Base-by-base conservation (phyloP, 78 protist genomes). In the Tieghemostelium lacteum region DNA sequence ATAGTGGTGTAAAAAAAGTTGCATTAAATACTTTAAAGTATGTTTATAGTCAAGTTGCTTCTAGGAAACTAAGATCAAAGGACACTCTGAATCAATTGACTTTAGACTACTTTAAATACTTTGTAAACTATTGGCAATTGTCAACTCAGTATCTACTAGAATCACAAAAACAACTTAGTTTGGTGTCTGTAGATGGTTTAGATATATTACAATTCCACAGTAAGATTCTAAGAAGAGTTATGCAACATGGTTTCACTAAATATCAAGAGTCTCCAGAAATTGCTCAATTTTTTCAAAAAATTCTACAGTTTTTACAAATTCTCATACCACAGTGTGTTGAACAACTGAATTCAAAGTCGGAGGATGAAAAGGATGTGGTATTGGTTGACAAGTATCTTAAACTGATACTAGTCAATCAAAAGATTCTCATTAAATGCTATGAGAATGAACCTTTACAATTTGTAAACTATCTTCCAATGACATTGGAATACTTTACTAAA, bases 21-120 rank as follows among this genome's bases (percentile, higher is more conserved):
- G 26, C 91, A 28, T n/a, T 83, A 6, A 55, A n/a, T 34, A 45
- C 78, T 14, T 69, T 83, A 6, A 83, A 83, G 42, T 29, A 29
- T 40, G 72, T 83, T 28, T 29, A 69, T 26, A 69, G 69, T 57
- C 78, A 83, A 33, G 37, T 83, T 19, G 67, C 91, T n/a, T 83
- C 91, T 60, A 69, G 62, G 28, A 70, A 72, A 66, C 39, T 67
- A 45, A 45, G 52, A 45, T 45, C 6, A 45, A 45, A 45, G 6
- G 6, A 10, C 6, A 45, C 10, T 45, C 52, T 10, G 10, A 45
- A 45, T 14, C n/a, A 10, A 45, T 14, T 45, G 6, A 45, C 52
- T 10, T 14, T 45, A 6, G 10, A 45, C 52, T 45, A 45, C 10
- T 10, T 14, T 14, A 10, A 45, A 14, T 14, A 14, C 10, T 14